A percentile compares a stretch with the other conserved stretches of the same genome.
phyloP scores from a whole-genome alignment of 768 basidiomycete genomes.

The Tricholoma flavovirens region DNA sequence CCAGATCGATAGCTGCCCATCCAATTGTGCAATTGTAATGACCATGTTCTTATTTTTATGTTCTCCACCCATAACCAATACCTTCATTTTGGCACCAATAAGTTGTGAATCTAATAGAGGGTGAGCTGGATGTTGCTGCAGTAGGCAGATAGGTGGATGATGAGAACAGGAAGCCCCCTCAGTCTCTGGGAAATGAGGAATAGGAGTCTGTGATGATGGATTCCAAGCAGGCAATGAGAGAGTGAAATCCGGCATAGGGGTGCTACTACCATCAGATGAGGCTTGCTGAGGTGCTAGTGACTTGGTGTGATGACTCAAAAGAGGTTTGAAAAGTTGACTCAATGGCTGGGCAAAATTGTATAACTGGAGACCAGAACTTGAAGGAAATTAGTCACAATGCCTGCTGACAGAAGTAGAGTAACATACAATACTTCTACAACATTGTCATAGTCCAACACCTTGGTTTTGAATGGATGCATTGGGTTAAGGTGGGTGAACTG shows the following conservation, averaged over 20 bases:
- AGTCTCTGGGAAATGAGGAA: constrained; percentile 1
- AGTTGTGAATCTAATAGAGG: not conserved
- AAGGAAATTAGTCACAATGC: not conserved
- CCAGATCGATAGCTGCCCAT: not conserved
- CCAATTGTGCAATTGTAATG: not conserved
- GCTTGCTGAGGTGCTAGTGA: not conserved
- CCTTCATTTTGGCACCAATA: not conserved
- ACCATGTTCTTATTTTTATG: not conserved
- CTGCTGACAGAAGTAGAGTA: not conserved
- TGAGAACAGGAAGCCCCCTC: not conserved
- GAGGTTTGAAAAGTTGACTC: not conserved
- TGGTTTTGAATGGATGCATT: not conserved
- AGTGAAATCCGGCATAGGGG: not conserved
- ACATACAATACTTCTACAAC: constrained; percentile 1
- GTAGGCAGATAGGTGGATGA: not conserved
- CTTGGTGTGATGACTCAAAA: not conserved
- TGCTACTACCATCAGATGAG: not conserved
- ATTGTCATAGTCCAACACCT: not conserved
- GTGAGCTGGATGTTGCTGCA: not conserved
- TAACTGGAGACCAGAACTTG: not conserved
- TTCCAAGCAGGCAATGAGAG: not conserved
- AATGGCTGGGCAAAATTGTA: not conserved
- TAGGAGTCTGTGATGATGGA: not conserved
- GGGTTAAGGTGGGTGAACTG: not conserved
- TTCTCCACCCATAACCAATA: not conserved